Evolutionary conservation across 352 stramenopile species (phyloP).

Genomic region (Blastocystis hominis): DNA sequence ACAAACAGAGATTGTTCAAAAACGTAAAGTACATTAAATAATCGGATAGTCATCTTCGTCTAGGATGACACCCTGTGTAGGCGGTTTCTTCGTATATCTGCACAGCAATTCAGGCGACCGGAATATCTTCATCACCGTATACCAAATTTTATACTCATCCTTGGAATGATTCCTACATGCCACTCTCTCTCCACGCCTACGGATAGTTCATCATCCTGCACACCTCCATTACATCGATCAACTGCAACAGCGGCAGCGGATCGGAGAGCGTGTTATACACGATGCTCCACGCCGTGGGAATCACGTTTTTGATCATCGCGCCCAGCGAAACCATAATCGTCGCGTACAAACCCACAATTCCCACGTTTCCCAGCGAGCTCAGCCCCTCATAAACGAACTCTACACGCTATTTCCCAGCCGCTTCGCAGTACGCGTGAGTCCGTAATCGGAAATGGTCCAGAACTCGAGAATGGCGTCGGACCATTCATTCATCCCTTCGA

Average conservation of each 20-base stretch:
- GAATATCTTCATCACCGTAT: conserved; percentile 51
- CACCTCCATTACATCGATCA: conserved; percentile 45
- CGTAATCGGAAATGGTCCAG: conserved; percentile 41
- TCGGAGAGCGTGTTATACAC: conserved; percentile 50
- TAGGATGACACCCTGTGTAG: conserved; percentile 8
- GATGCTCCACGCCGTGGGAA: conserved; percentile 21
- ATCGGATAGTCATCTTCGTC: conserved; percentile 17
- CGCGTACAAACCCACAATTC: conserved; percentile 54
- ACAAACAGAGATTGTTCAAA: background rate
- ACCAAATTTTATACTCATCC: conserved; percentile 44
- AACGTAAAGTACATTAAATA: background rate
- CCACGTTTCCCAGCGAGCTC: conserved; percentile 36
- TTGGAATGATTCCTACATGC: conserved; percentile 10
- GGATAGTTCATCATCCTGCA: conserved; percentile 50
- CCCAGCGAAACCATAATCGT: conserved; percentile 49
- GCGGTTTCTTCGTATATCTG: conserved; percentile 24
- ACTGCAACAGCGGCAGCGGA: conserved; percentile 21
- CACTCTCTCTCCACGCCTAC: background rate
- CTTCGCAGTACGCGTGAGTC: background rate
- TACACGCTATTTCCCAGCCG: background rate
- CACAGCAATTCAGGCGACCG: conserved; percentile 10
- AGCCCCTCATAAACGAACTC: conserved; percentile 33
- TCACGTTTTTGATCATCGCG: conserved; percentile 13
- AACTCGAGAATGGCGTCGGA: conserved; percentile 9
- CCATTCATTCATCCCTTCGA: conserved; percentile 47